A percentile compares a stretch with the other conserved stretches of the same genome.
These are phyloP conservation scores for Ruellia speciosa DNA, from an alignment of 305 asterid species.

Conservation along the genomic window DNA sequence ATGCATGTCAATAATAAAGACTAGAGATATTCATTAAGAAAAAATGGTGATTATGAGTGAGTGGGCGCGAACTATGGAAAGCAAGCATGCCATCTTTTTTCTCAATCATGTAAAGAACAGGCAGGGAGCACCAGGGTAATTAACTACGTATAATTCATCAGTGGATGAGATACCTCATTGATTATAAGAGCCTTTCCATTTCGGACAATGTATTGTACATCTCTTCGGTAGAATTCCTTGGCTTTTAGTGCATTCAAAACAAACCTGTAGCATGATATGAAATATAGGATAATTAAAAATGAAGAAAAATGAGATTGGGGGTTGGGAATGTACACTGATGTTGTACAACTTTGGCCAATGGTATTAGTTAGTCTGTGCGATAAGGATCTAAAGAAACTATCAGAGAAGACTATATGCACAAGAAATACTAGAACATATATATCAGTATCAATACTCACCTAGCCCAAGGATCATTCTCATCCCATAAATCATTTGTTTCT, in stretches of 20 bases:
- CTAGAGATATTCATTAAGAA: no score
- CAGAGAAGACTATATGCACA: slow-evolving; percentile 4
- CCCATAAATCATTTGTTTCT: slow-evolving; percentile 93
- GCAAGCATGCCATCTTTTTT: slow-evolving; percentile 2
- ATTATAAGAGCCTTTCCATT: slow-evolving; percentile 86
- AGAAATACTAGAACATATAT: slow-evolving; percentile 9
- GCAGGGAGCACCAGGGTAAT: slow-evolving; percentile 8
- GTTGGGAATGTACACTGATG: slow-evolving; percentile 15
- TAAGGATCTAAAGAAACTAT: slow-evolving; percentile 18
- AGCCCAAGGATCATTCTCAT: slow-evolving; percentile 99
- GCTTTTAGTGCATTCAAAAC: slow-evolving; percentile 91
- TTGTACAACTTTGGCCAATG: slow-evolving; percentile 11
- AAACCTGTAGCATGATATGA: slow-evolving; percentile 45
- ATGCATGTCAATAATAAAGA: no score
- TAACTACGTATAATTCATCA: slow-evolving; percentile 15
- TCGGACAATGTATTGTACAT: slow-evolving; percentile 92
- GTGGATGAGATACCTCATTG: slow-evolving; percentile 58
- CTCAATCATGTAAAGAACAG: slow-evolving; percentile 7
- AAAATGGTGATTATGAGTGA: neutral
- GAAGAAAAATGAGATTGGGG: neutral
- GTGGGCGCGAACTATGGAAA: neutral
- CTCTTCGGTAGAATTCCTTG: slow-evolving; percentile 84
- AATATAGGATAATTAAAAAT: slow-evolving; percentile 19
- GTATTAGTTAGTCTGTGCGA: slow-evolving; percentile 4
- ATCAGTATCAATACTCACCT: slow-evolving; percentile 39